Percentiles rank a stretch among this genome's conserved stretches.
These are phyloP conservation scores for Metschnikowia vanudenii DNA, from an alignment of 805 yeast species.

Conservation along the genomic window DNA sequence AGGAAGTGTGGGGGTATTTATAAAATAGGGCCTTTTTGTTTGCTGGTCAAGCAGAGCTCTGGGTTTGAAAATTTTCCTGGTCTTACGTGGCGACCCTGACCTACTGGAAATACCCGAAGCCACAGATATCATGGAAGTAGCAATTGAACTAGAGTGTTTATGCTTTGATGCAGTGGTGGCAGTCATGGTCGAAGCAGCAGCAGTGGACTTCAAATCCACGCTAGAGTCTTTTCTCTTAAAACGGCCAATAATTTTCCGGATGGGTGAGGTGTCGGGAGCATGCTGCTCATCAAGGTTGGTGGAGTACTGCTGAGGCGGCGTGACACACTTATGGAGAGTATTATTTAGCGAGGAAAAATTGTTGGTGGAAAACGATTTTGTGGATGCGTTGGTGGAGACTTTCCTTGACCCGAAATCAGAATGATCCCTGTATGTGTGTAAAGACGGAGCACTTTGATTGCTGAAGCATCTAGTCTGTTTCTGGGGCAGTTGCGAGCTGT, in stretches of 20 bases:
- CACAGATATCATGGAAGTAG: conserved; percentile 27
- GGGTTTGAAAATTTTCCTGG: conserved; percentile 24
- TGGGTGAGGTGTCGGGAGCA: conserved; percentile 29
- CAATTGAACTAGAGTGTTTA: conserved; percentile 23
- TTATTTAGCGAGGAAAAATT: conserved; percentile 13
- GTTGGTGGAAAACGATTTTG: conserved; percentile 1
- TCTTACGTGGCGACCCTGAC: conserved; percentile 34
- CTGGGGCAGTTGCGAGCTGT: conserved; percentile 22
- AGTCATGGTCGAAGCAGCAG: conserved; percentile 16
- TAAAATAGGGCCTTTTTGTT: conserved; percentile 6
- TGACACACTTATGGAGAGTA: conserved; percentile 14
- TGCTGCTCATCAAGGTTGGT: conserved; percentile 1
- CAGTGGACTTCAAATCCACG: conserved; percentile 9
- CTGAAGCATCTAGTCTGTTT: conserved; percentile 30
- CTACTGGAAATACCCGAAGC: conserved; percentile 29
- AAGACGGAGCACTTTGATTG: conserved; percentile 35
- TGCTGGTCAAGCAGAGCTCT: conserved; percentile 11
- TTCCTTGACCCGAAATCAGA: conserved; percentile 1
- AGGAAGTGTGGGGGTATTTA: neutral
- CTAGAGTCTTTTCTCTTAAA: conserved; percentile 32
- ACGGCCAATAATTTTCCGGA: conserved; percentile 24
- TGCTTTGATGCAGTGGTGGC: conserved; percentile 21
- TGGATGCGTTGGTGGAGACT: conserved; percentile 6
- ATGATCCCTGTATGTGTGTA: conserved; percentile 36
- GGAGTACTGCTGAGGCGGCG: conserved; percentile 14